A percentile compares a stretch with the other conserved stretches of the same genome.
Conservation (phyloP, 163 green algal genomes). For the Chlamydomonas reinhardtii region DNA sequence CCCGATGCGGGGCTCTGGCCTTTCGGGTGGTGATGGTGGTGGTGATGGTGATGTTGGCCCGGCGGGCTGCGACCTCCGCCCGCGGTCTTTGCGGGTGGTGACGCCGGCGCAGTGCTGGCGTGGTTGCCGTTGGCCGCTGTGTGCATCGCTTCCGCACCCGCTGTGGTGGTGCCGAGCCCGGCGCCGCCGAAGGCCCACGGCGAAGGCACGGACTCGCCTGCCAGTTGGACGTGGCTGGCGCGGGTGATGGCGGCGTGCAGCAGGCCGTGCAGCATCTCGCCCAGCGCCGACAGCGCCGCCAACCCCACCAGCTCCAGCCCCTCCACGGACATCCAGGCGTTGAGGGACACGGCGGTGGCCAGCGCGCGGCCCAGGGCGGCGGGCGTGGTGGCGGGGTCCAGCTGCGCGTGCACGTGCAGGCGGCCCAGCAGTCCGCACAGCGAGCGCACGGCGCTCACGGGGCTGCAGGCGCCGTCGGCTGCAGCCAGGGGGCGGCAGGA, state of each 20-base stretch:
- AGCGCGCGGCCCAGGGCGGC: conserved; percentile 1
- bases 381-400: conserved; percentile 13
- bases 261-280: conserved; percentile 48
- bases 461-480: conserved; percentile 39
- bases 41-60: not conserved
- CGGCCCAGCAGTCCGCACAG: conserved; percentile 34
- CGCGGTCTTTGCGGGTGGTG: no score
- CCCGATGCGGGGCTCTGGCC: not conserved
- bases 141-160: no score
- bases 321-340: conserved; percentile 50
- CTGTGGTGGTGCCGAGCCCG: not conserved
- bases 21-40: no score
- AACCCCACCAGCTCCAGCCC: conserved; percentile 39
- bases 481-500: not conserved
- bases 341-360: conserved; percentile 20
- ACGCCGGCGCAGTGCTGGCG: no score
- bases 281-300: conserved; percentile 35
- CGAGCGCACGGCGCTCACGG: conserved; percentile 9
- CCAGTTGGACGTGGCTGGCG: conserved; percentile 1
- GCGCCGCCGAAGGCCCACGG: conserved; percentile 20
- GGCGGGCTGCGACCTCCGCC: not conserved
- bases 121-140: no score
- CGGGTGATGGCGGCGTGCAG: conserved; percentile 20
- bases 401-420: conserved; percentile 19
- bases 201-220: conserved; percentile 2